phyloP scores from a whole-genome alignment of 495 filamentous ascomycete species.

The Podospora pseudopauciseta region DNA sequence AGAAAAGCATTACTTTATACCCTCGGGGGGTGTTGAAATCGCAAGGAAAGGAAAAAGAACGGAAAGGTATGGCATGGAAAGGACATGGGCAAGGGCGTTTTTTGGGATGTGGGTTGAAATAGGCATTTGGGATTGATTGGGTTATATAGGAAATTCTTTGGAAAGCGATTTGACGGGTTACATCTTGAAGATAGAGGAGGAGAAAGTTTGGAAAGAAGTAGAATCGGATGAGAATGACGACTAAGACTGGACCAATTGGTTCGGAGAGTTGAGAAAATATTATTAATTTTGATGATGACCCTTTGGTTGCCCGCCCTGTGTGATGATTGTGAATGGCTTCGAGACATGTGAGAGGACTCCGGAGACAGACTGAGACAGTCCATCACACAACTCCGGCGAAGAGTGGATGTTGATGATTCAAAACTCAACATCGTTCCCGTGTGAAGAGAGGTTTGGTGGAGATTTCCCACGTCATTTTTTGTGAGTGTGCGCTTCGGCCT shows the following conservation, averaged over 20 bases:
- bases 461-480: not conserved
- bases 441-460: not conserved
- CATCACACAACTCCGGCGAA: not conserved
- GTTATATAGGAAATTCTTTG: not conserved
- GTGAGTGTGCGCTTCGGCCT: not conserved
- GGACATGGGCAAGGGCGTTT: not conserved
- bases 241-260: not conserved
- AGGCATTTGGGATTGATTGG: not conserved
- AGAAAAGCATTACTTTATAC: not conserved
- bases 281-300: not conserved
- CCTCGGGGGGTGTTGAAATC: not conserved
- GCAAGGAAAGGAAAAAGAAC: not conserved
- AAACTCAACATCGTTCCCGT: not conserved
- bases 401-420: not conserved
- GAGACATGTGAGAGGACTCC: not conserved
- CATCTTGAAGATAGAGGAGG: not conserved
- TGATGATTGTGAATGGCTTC: not conserved
- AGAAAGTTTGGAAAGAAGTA: not conserved
- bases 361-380: not conserved
- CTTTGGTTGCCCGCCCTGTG: not conserved
- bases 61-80: not conserved
- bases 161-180: not conserved
- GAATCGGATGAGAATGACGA: not conserved
- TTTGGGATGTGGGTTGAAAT: not conserved
- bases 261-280: not conserved